Base-by-base conservation (phyloP, 2,329 filamentous ascomycete genomes). In the Phaeoacremonium minimum region DNA sequence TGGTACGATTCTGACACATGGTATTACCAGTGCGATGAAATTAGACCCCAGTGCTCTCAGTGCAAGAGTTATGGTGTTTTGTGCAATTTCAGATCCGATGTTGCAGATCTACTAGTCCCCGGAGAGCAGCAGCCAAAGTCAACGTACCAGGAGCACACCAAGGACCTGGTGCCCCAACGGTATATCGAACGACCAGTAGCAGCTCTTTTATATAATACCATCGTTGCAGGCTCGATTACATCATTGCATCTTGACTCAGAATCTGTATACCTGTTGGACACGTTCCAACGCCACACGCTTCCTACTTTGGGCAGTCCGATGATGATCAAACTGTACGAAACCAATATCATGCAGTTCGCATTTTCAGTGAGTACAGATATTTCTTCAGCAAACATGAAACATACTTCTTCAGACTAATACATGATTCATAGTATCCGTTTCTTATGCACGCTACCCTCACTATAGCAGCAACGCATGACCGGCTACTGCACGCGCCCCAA, bases 21-120 rank as follows among this genome's bases (percentile, higher is more conserved):
- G n/a, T n/a, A n/a, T n/a, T n/a, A n/a, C n/a, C 38, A 73, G 67
- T 73, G 69, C 28, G 69, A 72, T 28, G 68, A 73, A 48, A 33
- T 19, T 19, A 69, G 60, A 37, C 68, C 69, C 2, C 44, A 55
- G 5, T 73, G 70, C 50, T 56, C 49, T 11, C 59, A 46, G 47
- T 73, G 69, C 46, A 39, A 26, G 15, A 58, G 54, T 4, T 73
- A 63, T n/a, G 60, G 67, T 0, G 56, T 73, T 1, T 12, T 63
- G 33, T 73, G 69, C 50, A 72, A 67, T 35, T 71, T 61, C 31
- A 42, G 51, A 4, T 35, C 54, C 2, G 51, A 56, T 32, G 33
- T 61, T 1, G 39, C 60, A 0, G 61, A 71, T 35, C 48, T 70
- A 1, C 60, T 68, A 18, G 53, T 61, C 7, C 17, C 58, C 2